A percentile compares a stretch with the other conserved stretches of the same genome.
phyloP scores from a whole-genome alignment of 768 basidiomycete genomes.

The Boletus barrowsii region DNA sequence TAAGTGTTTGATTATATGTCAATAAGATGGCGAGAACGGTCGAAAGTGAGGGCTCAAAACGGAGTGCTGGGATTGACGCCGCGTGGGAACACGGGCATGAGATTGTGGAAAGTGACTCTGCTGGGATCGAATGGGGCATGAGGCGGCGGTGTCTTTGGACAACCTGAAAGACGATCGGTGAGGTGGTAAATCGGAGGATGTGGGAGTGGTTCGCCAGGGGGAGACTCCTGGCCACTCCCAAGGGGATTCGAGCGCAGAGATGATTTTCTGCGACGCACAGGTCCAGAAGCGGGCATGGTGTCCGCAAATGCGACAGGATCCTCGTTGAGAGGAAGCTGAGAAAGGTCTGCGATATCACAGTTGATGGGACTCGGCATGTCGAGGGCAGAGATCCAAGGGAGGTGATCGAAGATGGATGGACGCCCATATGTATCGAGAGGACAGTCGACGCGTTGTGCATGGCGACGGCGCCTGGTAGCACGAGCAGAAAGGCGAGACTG shows the following conservation, averaged over 20 bases:
- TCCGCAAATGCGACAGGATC: slow-evolving; percentile 20
- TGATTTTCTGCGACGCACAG: slow-evolving; percentile 57
- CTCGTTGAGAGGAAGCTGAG: slow-evolving; percentile 44
- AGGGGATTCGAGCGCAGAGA: slow-evolving; percentile 51
- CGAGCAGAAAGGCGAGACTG: slow-evolving; percentile 34
- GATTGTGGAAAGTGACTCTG: slow-evolving; percentile 51
- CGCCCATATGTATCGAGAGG: slow-evolving; percentile 34
- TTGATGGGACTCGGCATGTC: slow-evolving; percentile 45
- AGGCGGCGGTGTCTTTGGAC: slow-evolving; percentile 35
- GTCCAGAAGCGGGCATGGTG: slow-evolving; percentile 39
- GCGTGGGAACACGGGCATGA: slow-evolving; percentile 57
- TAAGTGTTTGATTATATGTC: slow-evolving; percentile 30
- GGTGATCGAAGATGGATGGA: slow-evolving; percentile 50
- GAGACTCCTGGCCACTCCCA: slow-evolving; percentile 23
- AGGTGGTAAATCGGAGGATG: slow-evolving; percentile 30
- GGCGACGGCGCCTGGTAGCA: slow-evolving; percentile 41
- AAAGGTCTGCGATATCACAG: slow-evolving; percentile 65
- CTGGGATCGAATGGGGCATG: slow-evolving; percentile 43
- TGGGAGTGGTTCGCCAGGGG: slow-evolving; percentile 12
- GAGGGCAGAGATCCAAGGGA: slow-evolving; percentile 66
- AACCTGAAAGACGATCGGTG: slow-evolving; percentile 14
- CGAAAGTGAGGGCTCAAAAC: slow-evolving; percentile 4
- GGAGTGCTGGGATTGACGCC: slow-evolving; percentile 15
- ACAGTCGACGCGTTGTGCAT: slow-evolving; percentile 40
- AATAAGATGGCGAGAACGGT: slow-evolving; percentile 21